phyloP scores from a whole-genome alignment of 805 yeast genomes.

The Phaffomyces antillensis region DNA sequence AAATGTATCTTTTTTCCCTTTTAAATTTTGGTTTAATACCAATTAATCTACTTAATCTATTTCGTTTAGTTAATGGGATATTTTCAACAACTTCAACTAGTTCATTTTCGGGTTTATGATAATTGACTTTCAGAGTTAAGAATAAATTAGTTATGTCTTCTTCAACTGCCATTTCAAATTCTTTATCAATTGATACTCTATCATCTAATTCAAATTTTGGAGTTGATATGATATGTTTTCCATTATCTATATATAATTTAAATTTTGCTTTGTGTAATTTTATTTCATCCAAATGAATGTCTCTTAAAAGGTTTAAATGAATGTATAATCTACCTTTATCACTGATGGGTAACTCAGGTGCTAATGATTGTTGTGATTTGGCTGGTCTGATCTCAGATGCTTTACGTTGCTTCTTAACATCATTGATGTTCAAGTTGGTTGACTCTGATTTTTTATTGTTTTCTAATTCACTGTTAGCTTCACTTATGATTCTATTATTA shows the following conservation, averaged over 20 bases:
- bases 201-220: slow-evolving; percentile 32
- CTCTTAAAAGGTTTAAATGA: slow-evolving; percentile 42
- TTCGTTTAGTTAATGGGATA: slow-evolving; percentile 35
- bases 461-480: slow-evolving; percentile 7
- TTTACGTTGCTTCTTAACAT: slow-evolving; percentile 2
- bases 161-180: slow-evolving; percentile 68
- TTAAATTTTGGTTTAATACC: slow-evolving; percentile 32
- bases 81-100: slow-evolving; percentile 56
- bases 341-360: slow-evolving; percentile 27
- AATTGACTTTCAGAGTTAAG: slow-evolving; percentile 64
- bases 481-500: slow-evolving; percentile 10
- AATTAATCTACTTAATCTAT: slow-evolving; percentile 39
- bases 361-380: slow-evolving; percentile 2
- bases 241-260: slow-evolving; percentile 56
- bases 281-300: slow-evolving; percentile 39
- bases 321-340: slow-evolving; percentile 37
- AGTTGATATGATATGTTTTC: slow-evolving; percentile 71
- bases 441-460: background rate
- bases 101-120: slow-evolving; percentile 38
- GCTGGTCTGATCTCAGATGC: slow-evolving; percentile 2
- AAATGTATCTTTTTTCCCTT: slow-evolving; percentile 38
- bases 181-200: slow-evolving; percentile 47
- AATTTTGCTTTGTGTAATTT: slow-evolving; percentile 37
- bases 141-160: slow-evolving; percentile 50
- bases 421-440: background rate